Evolutionary conservation across 192 early-diverging fungal species (phyloP).

Genomic region (Gamsiella multidivaricata): DNA sequence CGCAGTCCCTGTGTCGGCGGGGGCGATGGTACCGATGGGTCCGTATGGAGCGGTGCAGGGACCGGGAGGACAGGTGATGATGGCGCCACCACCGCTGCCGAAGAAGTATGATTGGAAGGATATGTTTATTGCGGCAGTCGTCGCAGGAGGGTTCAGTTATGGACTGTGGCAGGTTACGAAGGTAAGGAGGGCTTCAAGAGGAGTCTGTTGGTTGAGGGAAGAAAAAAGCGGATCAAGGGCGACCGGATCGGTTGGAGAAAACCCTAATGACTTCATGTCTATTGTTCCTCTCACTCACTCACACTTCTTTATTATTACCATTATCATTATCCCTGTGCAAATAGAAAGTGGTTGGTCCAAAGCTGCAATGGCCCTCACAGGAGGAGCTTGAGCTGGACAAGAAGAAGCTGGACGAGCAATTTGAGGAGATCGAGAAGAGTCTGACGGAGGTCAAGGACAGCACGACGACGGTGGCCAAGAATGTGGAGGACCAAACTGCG

Average conservation of each 20-base stretch:
- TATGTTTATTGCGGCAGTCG: slow-evolving; percentile 87
- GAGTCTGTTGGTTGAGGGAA: too few relatives aligned
- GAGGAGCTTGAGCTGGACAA: slow-evolving; percentile 79
- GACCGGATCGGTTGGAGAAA: slow-evolving; percentile 5
- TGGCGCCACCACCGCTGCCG: slow-evolving; percentile 55
- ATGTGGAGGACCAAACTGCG: slow-evolving; percentile 75
- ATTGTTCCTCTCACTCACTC: not conserved
- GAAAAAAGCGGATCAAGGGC: not conserved
- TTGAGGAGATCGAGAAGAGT: slow-evolving; percentile 61
- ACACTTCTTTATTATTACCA: slow-evolving; percentile 22
- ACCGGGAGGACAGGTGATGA: slow-evolving; percentile 48
- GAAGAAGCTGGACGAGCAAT: slow-evolving; percentile 74
- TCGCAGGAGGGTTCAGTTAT: slow-evolving; percentile 90
- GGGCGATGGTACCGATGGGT: not conserved
- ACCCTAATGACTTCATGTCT: not conserved
- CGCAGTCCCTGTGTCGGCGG: not conserved
- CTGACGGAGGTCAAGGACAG: slow-evolving; percentile 50
- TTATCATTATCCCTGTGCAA: slow-evolving; percentile 10
- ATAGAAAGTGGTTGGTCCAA: slow-evolving; percentile 68
- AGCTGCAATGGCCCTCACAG: slow-evolving; percentile 69
- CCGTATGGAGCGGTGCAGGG: slow-evolving; percentile 10
- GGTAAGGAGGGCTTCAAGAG: slow-evolving; percentile 58
- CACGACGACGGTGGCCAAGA: slow-evolving; percentile 54
- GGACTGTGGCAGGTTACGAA: slow-evolving; percentile 80
- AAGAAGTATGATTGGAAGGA: slow-evolving; percentile 92